Evolutionary conservation across 2,329 filamentous ascomycete genomes (phyloP), one percentile per base, ranked within the genome.

Genomic region (Sporothrix mexicana): DNA sequence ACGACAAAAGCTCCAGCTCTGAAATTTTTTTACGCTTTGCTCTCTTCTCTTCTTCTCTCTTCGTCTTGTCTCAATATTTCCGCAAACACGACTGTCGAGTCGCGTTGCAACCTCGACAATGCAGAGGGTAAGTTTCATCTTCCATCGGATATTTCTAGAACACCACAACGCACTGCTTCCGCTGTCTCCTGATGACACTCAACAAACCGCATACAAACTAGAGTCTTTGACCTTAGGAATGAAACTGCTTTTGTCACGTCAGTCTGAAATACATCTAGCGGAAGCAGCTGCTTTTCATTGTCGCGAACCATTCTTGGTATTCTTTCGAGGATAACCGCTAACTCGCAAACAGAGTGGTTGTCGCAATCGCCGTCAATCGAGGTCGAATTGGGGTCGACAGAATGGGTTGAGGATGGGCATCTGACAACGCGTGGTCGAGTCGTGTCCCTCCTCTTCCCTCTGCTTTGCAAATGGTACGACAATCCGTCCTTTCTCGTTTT

Each of bases 221-320:
- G 93, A 97, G 93, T 97, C 93, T 97, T 96, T 96, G 93, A 97
- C 90, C 92, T 85, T 82, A 81, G 87, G 90, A 88, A 91, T 95
- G 93, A 95, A 95, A 95, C 91, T 83, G 89, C 83, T 81, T 87
- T 89, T 93, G 91, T 89, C 91, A 95, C 92, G 93, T 96, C 93
- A 96, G 93, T 94, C 93, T 96, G 93, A 96, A 87, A 83, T 20
- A 57, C 30, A 47, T 23, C 61, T 30, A 64, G 59, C 70, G 36
- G 49, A 53, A 66, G 61, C 51, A 49, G 30, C 49, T 62, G 43
- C 51, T 66, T 43, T 53, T 47, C 47, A 57, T 55, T 49, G 8
- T 20, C n/a, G 17, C 25, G 20, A 51, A 43, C 45, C 12, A n/a
- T 25, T 12, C 41, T 13, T 23, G 5, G 20, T 17, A 25, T 71